These are phyloP conservation scores for Colletotrichum noveboracense DNA, from an alignment of 2,329 filamentous ascomycete genomes.

Conservation along the genomic window DNA sequence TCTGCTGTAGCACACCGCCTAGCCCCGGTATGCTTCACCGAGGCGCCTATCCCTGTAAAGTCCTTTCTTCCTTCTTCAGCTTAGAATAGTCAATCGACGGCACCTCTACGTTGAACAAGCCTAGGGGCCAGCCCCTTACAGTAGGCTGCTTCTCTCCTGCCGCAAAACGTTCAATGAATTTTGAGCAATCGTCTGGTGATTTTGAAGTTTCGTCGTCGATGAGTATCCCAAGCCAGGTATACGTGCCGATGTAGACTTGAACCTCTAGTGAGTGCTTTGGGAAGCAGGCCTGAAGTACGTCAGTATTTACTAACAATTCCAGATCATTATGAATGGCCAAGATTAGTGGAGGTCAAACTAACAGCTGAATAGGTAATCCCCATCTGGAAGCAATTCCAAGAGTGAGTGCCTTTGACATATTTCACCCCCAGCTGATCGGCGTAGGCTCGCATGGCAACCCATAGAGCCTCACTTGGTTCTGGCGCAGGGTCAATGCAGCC, in stretches of 20 bases:
- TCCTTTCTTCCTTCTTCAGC: no score
- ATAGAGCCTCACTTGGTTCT: neutral
- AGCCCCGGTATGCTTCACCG: no score
- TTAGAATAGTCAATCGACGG: no score
- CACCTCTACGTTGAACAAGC: no score
- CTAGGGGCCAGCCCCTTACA: no score
- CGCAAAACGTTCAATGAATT: neutral
- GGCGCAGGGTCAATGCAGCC: neutral
- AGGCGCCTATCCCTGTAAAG: no score
- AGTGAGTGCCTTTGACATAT: neutral
- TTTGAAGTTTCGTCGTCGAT: neutral
- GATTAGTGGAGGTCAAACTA: neutral
- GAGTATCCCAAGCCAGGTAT: neutral
- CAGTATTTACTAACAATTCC: neutral
- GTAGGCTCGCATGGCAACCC: neutral
- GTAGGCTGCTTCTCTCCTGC: neutral
- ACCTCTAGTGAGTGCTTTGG: neutral
- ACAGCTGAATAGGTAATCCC: neutral
- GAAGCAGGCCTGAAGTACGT: neutral
- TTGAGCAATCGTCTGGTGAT: neutral
- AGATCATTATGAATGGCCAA: fast-evolving
- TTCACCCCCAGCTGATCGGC: neutral
- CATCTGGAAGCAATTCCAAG: neutral
- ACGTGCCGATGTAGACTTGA: neutral
- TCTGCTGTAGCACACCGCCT: no score